These are phyloP conservation scores for Mediolabrus comicus DNA, from an alignment of 108 stramenopile genomes.

Conservation along the genomic window DNA sequence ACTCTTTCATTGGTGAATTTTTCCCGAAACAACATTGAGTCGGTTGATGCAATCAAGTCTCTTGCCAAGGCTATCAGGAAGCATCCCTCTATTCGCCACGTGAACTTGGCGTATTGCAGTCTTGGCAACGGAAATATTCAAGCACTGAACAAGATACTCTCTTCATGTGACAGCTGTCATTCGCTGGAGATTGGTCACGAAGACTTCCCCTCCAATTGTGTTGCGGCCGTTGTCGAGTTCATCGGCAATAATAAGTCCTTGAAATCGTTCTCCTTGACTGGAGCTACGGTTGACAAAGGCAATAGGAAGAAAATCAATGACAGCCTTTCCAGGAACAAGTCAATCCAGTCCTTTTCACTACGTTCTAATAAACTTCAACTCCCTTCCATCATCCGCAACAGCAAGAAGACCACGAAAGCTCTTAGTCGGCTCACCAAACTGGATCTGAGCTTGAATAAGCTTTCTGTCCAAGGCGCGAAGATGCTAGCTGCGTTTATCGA, in stretches of 20 bases:
- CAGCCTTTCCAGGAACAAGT: neutral
- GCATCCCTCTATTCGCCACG: neutral
- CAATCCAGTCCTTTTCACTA: neutral
- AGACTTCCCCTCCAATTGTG: neutral
- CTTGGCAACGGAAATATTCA: neutral
- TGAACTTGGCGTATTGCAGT: conserved; percentile 6
- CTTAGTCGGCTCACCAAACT: neutral
- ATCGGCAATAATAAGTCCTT: neutral
- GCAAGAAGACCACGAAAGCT: neutral
- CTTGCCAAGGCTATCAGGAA: conserved; percentile 11
- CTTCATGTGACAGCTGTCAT: neutral
- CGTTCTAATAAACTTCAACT: neutral
- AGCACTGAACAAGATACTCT: neutral
- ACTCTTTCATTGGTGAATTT: conserved; percentile 8
- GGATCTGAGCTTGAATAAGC: neutral
- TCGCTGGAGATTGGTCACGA: neutral
- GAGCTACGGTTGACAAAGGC: neutral
- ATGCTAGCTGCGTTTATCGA: neutral
- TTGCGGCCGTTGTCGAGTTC: neutral
- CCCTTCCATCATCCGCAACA: neutral
- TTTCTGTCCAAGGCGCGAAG: neutral
- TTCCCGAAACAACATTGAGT: conserved; percentile 13
- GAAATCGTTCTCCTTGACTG: neutral
- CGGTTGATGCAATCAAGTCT: neutral
- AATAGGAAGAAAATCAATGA: neutral